These are phyloP conservation scores for Lecanosticta acicola DNA, from an alignment of 2,329 filamentous ascomycete genomes.

Conservation along the genomic window DNA sequence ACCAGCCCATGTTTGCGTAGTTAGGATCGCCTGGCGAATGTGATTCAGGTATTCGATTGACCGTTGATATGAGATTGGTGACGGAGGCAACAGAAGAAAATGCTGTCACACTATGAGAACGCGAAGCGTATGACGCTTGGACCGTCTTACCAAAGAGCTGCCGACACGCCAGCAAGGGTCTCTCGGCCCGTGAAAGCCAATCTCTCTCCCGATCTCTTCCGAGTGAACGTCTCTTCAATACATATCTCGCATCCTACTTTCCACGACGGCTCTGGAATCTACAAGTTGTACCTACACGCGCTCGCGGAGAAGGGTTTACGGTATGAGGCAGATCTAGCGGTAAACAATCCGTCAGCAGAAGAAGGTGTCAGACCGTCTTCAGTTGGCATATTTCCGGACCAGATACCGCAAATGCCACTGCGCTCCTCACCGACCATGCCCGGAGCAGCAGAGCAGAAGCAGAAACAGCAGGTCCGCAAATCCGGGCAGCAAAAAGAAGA, in stretches of 20 bases:
- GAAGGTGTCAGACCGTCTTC: too few relatives aligned
- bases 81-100: constrained; percentile 1
- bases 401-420: too few relatives aligned
- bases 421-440: too few relatives aligned
- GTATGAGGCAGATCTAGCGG: neutral
- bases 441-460: too few relatives aligned
- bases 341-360: neutral
- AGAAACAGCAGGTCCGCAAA: too few relatives aligned
- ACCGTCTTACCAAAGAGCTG: neutral
- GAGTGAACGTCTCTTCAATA: constrained; percentile 1
- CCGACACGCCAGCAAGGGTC: constrained; percentile 2
- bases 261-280: too few relatives aligned
- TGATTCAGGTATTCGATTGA: neutral
- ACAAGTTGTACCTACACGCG: constrained; percentile 4
- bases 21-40: too few relatives aligned
- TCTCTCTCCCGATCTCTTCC: neutral
- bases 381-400: too few relatives aligned
- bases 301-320: constrained; percentile 5
- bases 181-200: neutral
- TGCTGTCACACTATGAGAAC: neutral
- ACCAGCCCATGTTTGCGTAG: constrained; percentile 59
- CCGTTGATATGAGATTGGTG: neutral
- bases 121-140: constrained; percentile 3
- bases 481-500: too few relatives aligned
- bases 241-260: too few relatives aligned